Percentiles rank a stretch among this genome's conserved stretches.
Conservation (phyloP, 805 yeast species). For the Candida verbasci region DNA sequence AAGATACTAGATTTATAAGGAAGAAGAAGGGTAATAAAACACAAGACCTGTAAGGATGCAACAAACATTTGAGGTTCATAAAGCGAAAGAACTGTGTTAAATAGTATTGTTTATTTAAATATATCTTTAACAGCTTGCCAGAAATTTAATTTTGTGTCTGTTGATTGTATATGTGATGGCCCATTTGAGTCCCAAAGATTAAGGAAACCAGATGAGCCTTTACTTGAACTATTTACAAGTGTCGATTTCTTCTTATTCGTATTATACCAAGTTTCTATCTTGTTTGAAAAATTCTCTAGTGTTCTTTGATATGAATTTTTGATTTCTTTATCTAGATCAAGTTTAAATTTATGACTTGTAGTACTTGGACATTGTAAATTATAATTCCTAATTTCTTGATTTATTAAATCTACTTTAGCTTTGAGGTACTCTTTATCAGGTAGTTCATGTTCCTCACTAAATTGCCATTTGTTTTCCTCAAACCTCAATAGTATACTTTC, state of each 20-base stretch:
- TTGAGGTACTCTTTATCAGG: slow-evolving; percentile 14
- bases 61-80: too few species aligned
- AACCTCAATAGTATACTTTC: slow-evolving; percentile 6
- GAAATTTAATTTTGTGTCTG: slow-evolving; percentile 17
- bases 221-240: not conserved
- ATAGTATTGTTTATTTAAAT: slow-evolving; percentile 15
- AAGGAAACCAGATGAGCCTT: slow-evolving; percentile 7
- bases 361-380: slow-evolving; percentile 37
- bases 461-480: slow-evolving; percentile 3
- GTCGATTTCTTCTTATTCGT: slow-evolving; percentile 7
- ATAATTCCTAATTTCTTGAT: slow-evolving; percentile 26
- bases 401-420: slow-evolving; percentile 20
- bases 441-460: slow-evolving; percentile 1
- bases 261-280: slow-evolving; percentile 15
- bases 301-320: slow-evolving; percentile 13
- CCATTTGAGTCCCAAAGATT: slow-evolving; percentile 11
- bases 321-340: slow-evolving; percentile 24
- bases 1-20: slow-evolving; percentile 63
- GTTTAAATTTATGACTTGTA: slow-evolving; percentile 35
- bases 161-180: slow-evolving; percentile 10
- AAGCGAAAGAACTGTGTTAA: too few species aligned
- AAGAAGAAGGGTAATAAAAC: slow-evolving; percentile 22
- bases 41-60: too few species aligned
- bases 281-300: slow-evolving; percentile 10
- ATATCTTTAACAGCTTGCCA: slow-evolving; percentile 29